phyloP scores from a whole-genome alignment of 768 basidiomycete species.

The Boletus coccyginus region DNA sequence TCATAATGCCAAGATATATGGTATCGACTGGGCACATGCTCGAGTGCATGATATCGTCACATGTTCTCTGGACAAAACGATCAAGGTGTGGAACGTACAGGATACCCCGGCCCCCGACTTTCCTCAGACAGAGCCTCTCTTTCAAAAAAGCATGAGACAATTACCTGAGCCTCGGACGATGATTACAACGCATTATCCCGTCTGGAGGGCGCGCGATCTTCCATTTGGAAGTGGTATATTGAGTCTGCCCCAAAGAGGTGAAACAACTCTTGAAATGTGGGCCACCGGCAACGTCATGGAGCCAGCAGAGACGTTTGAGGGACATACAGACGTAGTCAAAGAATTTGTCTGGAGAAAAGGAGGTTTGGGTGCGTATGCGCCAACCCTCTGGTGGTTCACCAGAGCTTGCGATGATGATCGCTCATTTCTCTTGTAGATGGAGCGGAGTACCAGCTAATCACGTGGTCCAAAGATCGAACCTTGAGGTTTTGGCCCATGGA shows the following conservation, averaged over 20 bases:
- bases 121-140: slow-evolving; percentile 3
- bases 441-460: slow-evolving; percentile 59
- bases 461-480: slow-evolving; percentile 89
- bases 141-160: slow-evolving; percentile 8
- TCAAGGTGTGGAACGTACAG: slow-evolving; percentile 73
- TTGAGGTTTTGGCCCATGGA: slow-evolving; percentile 89
- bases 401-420: not conserved
- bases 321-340: slow-evolving; percentile 91
- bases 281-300: slow-evolving; percentile 29
- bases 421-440: slow-evolving; percentile 37
- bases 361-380: slow-evolving; percentile 41
- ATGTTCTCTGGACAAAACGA: slow-evolving; percentile 91
- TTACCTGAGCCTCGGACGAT: slow-evolving; percentile 40
- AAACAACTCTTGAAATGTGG: slow-evolving; percentile 85
- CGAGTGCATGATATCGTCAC: slow-evolving; percentile 80
- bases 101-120: slow-evolving; percentile 20
- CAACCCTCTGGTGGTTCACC: not conserved
- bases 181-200: slow-evolving; percentile 80
- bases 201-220: slow-evolving; percentile 90
- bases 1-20: slow-evolving; percentile 92
- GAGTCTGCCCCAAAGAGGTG: slow-evolving; percentile 85
- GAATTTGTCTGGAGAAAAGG: slow-evolving; percentile 96
- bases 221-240: slow-evolving; percentile 91
- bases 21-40: slow-evolving; percentile 92
- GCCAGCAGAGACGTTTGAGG: slow-evolving; percentile 77